Evolutionary conservation across 352 stramenopile genomes (phyloP).

Genomic region (Aphanomyces cochlioides): DNA sequence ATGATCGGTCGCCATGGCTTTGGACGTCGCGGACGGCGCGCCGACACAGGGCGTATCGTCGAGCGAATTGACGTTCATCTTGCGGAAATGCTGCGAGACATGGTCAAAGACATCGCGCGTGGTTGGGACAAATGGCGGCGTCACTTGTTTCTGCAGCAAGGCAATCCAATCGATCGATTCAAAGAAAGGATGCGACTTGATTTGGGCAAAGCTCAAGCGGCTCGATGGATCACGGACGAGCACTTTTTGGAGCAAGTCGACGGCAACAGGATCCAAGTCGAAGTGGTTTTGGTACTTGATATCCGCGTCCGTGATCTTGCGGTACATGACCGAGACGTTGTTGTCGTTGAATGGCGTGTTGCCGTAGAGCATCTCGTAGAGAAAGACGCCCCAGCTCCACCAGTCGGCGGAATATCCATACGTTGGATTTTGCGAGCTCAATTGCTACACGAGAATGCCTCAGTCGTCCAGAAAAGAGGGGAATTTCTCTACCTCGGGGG

Average conservation of each 20-base stretch:
- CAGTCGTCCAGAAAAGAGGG: too few relatives aligned
- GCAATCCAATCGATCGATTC: constrained; percentile 59
- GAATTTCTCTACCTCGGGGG: constrained; percentile 54
- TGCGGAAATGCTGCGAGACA: constrained; percentile 83
- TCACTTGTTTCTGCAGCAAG: constrained; percentile 75
- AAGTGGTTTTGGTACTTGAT: constrained; percentile 68
- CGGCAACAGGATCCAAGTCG: constrained; percentile 57
- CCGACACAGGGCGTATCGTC: constrained; percentile 55
- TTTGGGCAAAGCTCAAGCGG: constrained; percentile 54
- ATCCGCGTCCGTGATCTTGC: constrained; percentile 84
- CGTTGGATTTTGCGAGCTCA: constrained; percentile 77
- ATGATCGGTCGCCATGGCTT: constrained; percentile 55
- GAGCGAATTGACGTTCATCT: constrained; percentile 82
- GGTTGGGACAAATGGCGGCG: constrained; percentile 73
- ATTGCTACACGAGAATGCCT: too few relatives aligned
- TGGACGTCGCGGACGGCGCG: constrained; percentile 45
- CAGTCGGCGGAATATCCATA: constrained; percentile 87
- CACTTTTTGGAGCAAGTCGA: constrained; percentile 73
- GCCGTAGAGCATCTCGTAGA: constrained; percentile 89
- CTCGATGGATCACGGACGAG: constrained; percentile 69
- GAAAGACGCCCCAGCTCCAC: constrained; percentile 87
- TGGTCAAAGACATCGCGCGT: constrained; percentile 83
- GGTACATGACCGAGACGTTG: constrained; percentile 86
- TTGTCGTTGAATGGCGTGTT: constrained; percentile 84
- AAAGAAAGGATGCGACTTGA: constrained; percentile 73